phyloP scores from a whole-genome alignment of 164 flowering plant species.

The Berberis vulgaris region DNA sequence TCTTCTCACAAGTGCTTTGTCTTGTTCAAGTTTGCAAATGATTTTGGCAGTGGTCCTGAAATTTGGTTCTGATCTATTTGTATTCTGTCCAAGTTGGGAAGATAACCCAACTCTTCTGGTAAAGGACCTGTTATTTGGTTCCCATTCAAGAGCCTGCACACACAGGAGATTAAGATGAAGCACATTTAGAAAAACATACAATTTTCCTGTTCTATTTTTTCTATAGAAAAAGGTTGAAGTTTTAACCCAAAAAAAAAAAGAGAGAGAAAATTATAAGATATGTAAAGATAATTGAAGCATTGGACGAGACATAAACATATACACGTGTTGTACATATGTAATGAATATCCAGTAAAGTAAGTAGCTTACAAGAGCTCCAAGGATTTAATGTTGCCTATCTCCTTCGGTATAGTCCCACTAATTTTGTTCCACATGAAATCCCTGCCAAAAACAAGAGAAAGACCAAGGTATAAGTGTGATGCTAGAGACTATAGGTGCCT shows the following conservation, averaged over 20 bases:
- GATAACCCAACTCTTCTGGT: slow-evolving; percentile 78
- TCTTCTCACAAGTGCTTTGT: slow-evolving; percentile 57
- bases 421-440: slow-evolving; percentile 80
- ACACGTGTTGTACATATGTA: neutral
- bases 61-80: slow-evolving; percentile 76
- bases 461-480: neutral
- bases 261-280: neutral
- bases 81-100: slow-evolving; percentile 54
- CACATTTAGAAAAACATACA: no score
- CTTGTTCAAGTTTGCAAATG: slow-evolving; percentile 59
- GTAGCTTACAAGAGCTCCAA: slow-evolving; percentile 57
- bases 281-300: neutral
- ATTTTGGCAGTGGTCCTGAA: slow-evolving; percentile 67
- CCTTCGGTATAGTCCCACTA: slow-evolving; percentile 62
- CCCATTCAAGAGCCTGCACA: slow-evolving; percentile 70
- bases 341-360: no score
- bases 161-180: neutral
- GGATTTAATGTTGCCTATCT: slow-evolving; percentile 49
- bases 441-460: slow-evolving; percentile 25
- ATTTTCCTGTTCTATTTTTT: no score
- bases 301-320: neutral
- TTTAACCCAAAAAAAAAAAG: neutral
- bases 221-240: no score
- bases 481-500: neutral
- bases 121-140: slow-evolving; percentile 60